Percentiles rank a stretch among this genome's conserved stretches.
These are phyloP conservation scores for Arthrobotrys sinensis DNA, from an alignment of 2,329 filamentous ascomycete species.

Conservation along the genomic window DNA sequence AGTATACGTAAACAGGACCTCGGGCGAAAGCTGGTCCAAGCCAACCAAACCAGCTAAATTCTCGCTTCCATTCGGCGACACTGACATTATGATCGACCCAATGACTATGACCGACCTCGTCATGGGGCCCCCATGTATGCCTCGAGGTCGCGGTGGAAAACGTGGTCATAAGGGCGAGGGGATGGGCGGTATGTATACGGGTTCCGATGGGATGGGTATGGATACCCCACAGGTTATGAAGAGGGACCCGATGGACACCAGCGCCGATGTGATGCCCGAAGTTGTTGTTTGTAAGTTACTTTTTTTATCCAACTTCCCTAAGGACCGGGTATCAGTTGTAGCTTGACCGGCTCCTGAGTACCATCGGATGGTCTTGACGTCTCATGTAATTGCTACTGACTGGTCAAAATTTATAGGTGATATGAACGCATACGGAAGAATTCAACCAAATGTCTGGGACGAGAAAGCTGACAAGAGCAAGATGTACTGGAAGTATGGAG, in stretches of 20 bases:
- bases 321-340: background rate
- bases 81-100: slow-evolving; percentile 36
- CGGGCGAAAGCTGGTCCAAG: background rate
- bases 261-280: background rate
- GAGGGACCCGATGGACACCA: too few relatives aligned
- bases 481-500: slow-evolving; percentile 52
- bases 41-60: slow-evolving; percentile 1
- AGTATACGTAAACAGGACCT: background rate
- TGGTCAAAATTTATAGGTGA: slow-evolving; percentile 21
- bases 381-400: background rate
- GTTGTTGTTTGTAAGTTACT: slow-evolving; percentile 1
- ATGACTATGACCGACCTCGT: slow-evolving; percentile 31
- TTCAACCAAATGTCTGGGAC: slow-evolving; percentile 38
- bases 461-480: background rate
- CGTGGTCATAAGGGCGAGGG: background rate
- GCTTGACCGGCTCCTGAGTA: too few relatives aligned
- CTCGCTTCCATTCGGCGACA: slow-evolving; percentile 42
- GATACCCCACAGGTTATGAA: too few relatives aligned
- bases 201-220: background rate
- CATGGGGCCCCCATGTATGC: slow-evolving; percentile 1
- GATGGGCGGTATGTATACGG: background rate
- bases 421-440: slow-evolving; percentile 36
- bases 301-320: background rate
- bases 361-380: too few relatives aligned
- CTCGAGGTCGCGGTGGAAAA: background rate